phyloP scores from a whole-genome alignment of 306 rosid species.

The Cucurbita moschata region DNA sequence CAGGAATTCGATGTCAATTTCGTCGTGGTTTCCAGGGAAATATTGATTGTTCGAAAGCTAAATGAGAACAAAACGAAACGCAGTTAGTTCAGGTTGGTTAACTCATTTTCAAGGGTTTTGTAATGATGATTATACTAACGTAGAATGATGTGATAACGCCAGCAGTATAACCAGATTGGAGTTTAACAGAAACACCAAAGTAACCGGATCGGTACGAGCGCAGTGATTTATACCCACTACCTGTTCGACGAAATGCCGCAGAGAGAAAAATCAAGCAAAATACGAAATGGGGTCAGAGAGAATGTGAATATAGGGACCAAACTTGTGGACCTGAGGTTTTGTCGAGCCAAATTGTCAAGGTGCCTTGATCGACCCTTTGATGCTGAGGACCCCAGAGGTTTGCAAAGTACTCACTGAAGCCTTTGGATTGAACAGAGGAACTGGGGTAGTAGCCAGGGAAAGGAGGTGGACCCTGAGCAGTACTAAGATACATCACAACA shows the following conservation, averaged over 20 bases:
- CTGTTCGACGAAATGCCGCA: constrained; percentile 15
- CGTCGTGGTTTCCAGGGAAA: constrained; percentile 74
- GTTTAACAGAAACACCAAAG: constrained; percentile 62
- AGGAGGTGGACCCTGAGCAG: constrained; percentile 40
- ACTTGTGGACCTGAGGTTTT: constrained; percentile 29
- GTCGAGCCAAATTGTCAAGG: constrained; percentile 66
- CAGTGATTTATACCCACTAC: constrained; percentile 83
- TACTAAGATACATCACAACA: constrained; percentile 15
- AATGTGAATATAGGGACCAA: neutral
- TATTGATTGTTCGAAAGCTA: constrained; percentile 93
- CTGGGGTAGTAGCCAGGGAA: constrained; percentile 70
- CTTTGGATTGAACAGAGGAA: constrained; percentile 29
- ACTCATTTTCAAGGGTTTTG: neutral
- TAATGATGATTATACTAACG: constrained; percentile 24
- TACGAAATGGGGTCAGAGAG: neutral
- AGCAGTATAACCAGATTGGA: constrained; percentile 76
- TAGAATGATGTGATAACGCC: constrained; percentile 75
- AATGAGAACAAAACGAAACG: neutral
- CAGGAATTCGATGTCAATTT: constrained; percentile 75
- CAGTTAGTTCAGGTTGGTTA: neutral
- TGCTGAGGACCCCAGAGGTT: constrained; percentile 81
- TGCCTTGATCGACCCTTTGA: constrained; percentile 39
- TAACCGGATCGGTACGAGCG: constrained; percentile 57
- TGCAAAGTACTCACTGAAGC: constrained; percentile 39
- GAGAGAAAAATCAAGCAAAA: neutral